Percentiles rank a stretch among this genome's conserved stretches.
These are phyloP conservation scores for Boletus speciosus DNA, from an alignment of 768 basidiomycete species.

Conservation along the genomic window DNA sequence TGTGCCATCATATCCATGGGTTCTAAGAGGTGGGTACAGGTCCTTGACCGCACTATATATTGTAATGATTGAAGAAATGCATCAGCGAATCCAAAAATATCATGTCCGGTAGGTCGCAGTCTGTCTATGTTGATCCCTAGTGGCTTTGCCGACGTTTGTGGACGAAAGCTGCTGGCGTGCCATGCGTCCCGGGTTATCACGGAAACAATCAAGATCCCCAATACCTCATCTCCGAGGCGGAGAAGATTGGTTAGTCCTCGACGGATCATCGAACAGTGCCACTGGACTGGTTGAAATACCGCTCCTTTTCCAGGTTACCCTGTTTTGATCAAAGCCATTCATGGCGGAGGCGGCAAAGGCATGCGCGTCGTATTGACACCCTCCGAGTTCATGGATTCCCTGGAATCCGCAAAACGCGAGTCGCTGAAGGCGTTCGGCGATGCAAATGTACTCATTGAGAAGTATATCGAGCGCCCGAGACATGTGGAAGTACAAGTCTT, in stretches of 20 bases:
- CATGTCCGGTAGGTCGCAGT: conserved; percentile 61
- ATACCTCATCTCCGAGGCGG: conserved; percentile 65
- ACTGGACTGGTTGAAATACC: not conserved
- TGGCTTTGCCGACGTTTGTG: conserved; percentile 7
- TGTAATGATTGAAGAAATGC: not conserved
- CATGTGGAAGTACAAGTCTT: conserved; percentile 97
- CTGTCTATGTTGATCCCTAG: not conserved
- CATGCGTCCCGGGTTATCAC: conserved; percentile 94
- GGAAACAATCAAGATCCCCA: conserved; percentile 73
- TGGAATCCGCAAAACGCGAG: conserved; percentile 87
- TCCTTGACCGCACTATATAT: not conserved
- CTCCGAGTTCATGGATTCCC: conserved; percentile 73
- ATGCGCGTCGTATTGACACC: conserved; percentile 77
- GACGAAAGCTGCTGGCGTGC: conserved; percentile 73
- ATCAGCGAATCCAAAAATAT: conserved; percentile 92
- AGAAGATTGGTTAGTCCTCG: conserved; percentile 56
- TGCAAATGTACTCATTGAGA: conserved; percentile 82
- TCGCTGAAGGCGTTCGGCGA: conserved; percentile 86
- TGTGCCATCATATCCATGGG: conserved; percentile 92
- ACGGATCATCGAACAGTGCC: not conserved
- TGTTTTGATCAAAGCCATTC: conserved; percentile 93
- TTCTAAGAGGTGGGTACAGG: conserved; percentile 70
- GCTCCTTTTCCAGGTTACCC: conserved; percentile 61
- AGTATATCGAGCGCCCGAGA: conserved; percentile 80
- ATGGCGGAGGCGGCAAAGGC: conserved; percentile 94